A percentile compares a stretch with the other conserved stretches of the same genome.
Conservation (phyloP, 176 grass and related monocot species). For the Aegilops longissima region DNA sequence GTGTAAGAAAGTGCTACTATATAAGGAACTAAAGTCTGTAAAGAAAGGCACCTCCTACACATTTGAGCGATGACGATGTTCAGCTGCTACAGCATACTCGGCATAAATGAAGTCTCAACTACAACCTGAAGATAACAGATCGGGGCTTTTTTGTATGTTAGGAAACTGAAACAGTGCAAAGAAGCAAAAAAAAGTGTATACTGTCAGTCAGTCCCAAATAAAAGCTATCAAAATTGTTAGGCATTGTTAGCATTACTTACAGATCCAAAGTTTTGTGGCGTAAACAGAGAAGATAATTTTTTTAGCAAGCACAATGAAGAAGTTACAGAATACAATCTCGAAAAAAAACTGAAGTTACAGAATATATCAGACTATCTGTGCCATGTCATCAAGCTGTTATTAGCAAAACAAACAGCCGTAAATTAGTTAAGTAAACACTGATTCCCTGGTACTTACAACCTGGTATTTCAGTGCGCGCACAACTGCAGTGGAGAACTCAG, state of each 20-base stretch:
- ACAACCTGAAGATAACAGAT: conserved; percentile 10
- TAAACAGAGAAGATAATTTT: neutral
- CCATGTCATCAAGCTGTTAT: neutral
- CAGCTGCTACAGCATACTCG: conserved; percentile 60
- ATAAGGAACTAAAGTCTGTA: too few relatives aligned
- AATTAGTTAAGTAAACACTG: too few relatives aligned
- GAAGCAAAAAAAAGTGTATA: neutral
- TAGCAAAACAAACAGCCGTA: neutral
- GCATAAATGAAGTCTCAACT: conserved; percentile 99
- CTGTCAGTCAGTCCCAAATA: neutral
- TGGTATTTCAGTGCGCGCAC: too few relatives aligned
- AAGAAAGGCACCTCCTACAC: conserved; percentile 71
- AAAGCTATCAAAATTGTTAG: neutral
- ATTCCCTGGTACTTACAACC: too few relatives aligned
- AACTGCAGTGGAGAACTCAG: too few relatives aligned
- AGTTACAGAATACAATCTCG: neutral
- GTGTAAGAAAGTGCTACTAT: neutral
- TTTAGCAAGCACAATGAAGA: neutral
- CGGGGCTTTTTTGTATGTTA: neutral
- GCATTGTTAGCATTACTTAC: neutral
- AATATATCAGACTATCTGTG: neutral
- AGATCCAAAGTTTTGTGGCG: neutral
- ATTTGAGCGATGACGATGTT: conserved; percentile 41
- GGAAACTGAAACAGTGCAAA: neutral
- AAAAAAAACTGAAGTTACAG: too few relatives aligned